Percentiles rank a stretch among this genome's conserved stretches.
phyloP scores from a whole-genome alignment of 805 yeast species.

The Saccharomycopsis synnaedendra region DNA sequence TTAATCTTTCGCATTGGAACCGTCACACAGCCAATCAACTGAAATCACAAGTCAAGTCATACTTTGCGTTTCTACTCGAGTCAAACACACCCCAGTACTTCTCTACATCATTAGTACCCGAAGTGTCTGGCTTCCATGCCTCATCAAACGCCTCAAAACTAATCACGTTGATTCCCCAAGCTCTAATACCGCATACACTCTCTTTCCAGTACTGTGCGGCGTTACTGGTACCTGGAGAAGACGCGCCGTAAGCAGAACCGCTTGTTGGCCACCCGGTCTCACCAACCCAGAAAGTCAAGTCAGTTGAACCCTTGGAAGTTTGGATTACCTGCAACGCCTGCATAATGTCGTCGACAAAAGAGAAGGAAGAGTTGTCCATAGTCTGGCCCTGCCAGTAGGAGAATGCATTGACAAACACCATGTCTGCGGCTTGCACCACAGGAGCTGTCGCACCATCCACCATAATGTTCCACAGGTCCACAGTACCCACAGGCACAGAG shows the following conservation, averaged over 20 bases:
- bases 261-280: slow-evolving; percentile 96
- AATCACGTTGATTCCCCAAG: slow-evolving; percentile 89
- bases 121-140: slow-evolving; percentile 88
- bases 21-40: slow-evolving; percentile 14
- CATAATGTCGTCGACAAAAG: slow-evolving; percentile 95
- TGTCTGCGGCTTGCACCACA: slow-evolving; percentile 73
- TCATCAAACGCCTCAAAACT: slow-evolving; percentile 95
- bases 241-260: slow-evolving; percentile 57
- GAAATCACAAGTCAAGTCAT: slow-evolving; percentile 36
- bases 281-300: slow-evolving; percentile 88
- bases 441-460: slow-evolving; percentile 67
- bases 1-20: too few relatives aligned
- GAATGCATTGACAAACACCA: slow-evolving; percentile 89
- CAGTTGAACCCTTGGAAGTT: slow-evolving; percentile 75
- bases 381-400: slow-evolving; percentile 99
- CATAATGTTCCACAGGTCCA: slow-evolving; percentile 89
- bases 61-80: slow-evolving; percentile 34
- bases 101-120: slow-evolving; percentile 81
- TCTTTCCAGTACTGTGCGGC: slow-evolving; percentile 79
- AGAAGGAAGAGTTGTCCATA: slow-evolving; percentile 69
- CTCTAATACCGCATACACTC: slow-evolving; percentile 87
- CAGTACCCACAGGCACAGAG: slow-evolving; percentile 75
- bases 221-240: slow-evolving; percentile 60
- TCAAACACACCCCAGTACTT: slow-evolving; percentile 91
- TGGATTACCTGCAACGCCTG: slow-evolving; percentile 89